A percentile compares a stretch with the other conserved stretches of the same genome.
Conservation (phyloP, 805 yeast genomes). For the Brettanomyces sp. region DNA sequence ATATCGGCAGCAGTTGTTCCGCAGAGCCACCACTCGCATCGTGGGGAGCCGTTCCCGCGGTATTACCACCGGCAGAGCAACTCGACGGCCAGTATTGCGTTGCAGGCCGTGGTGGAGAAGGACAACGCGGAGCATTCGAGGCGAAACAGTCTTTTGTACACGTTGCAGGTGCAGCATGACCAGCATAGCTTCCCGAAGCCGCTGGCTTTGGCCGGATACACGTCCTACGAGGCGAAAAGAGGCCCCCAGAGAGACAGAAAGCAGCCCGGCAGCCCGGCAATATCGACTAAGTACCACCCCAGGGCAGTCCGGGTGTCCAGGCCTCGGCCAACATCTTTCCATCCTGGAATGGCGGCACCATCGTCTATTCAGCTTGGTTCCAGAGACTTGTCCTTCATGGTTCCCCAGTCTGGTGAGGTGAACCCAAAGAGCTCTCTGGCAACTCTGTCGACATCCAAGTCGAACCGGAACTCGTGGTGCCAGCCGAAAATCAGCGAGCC, state of each 20-base stretch:
- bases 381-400: slow-evolving; percentile 21
- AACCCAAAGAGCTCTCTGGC: slow-evolving; percentile 9
- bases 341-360: slow-evolving; percentile 44
- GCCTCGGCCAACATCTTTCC: slow-evolving; percentile 80
- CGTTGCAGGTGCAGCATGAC: slow-evolving; percentile 15
- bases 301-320: slow-evolving; percentile 33
- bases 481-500: slow-evolving; percentile 24
- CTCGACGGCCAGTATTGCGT: slow-evolving; percentile 55
- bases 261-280: slow-evolving; percentile 20
- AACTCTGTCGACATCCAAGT: slow-evolving; percentile 7
- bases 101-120: slow-evolving; percentile 68
- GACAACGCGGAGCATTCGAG: slow-evolving; percentile 30
- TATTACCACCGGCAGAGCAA: slow-evolving; percentile 18
- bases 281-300: slow-evolving; percentile 21
- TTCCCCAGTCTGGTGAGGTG: slow-evolving; percentile 8
- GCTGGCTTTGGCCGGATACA: slow-evolving; percentile 8
- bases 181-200: slow-evolving; percentile 12
- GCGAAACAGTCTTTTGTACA: slow-evolving; percentile 22
- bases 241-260: slow-evolving; percentile 28
- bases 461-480: slow-evolving; percentile 20
- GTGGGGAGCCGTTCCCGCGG: slow-evolving; percentile 3
- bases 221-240: neutral
- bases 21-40: slow-evolving; percentile 16
- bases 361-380: slow-evolving; percentile 17
- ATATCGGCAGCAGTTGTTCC: neutral